Evolutionary conservation across 2,329 filamentous ascomycete species (phyloP).

Genomic region (Apiospora rasikravindrae): DNA sequence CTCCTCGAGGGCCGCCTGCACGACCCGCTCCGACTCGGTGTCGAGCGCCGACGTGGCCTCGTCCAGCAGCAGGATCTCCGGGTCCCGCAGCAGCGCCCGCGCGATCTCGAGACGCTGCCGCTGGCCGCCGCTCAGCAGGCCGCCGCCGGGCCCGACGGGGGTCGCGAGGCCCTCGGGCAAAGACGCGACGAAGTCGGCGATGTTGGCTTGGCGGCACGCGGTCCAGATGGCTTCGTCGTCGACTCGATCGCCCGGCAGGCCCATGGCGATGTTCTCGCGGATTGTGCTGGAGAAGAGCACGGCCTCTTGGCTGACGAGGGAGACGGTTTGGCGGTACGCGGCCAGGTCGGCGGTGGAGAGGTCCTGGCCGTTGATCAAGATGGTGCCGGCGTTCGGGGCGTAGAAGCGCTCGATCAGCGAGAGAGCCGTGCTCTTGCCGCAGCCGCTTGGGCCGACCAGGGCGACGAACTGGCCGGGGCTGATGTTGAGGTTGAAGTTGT

Average conservation of each 20-base stretch:
- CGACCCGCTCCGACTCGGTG: slow-evolving; percentile 24
- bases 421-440: slow-evolving; percentile 67
- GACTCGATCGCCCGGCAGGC: slow-evolving; percentile 63
- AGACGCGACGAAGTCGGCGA: slow-evolving; percentile 52
- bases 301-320: slow-evolving; percentile 62
- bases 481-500: slow-evolving; percentile 50
- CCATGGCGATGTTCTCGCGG: slow-evolving; percentile 62
- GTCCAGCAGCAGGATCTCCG: slow-evolving; percentile 49
- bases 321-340: slow-evolving; percentile 56
- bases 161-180: slow-evolving; percentile 54
- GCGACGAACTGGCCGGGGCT: slow-evolving; percentile 56
- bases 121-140: slow-evolving; percentile 44
- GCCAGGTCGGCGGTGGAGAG: slow-evolving; percentile 47
- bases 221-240: slow-evolving; percentile 44
- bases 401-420: slow-evolving; percentile 55
- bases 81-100: slow-evolving; percentile 48
- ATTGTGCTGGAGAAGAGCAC: slow-evolving; percentile 63
- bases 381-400: slow-evolving; percentile 49
- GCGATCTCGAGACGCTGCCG: slow-evolving; percentile 52
- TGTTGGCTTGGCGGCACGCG: slow-evolving; percentile 27
- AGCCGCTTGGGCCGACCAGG: slow-evolving; percentile 61
- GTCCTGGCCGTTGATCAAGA: slow-evolving; percentile 57
- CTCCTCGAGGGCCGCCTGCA: slow-evolving; percentile 24
- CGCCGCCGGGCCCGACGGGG: slow-evolving; percentile 43
- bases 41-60: slow-evolving; percentile 37